Percentiles rank a stretch among this genome's conserved stretches.
Evolutionary conservation across 306 rosid genomes (phyloP).

Genomic region (Pueraria montana): DNA sequence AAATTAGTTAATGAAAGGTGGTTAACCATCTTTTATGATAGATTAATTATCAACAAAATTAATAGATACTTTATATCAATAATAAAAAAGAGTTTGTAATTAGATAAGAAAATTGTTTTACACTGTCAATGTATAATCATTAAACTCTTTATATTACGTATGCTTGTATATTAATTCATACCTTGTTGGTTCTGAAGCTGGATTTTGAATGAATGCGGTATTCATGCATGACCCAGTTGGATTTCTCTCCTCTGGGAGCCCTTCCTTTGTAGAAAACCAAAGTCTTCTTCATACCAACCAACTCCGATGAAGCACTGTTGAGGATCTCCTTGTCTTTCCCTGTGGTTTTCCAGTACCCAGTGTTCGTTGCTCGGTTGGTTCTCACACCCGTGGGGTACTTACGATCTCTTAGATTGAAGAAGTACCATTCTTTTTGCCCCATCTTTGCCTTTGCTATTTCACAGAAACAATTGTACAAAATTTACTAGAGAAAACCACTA

Average conservation of each 20-base stretch:
- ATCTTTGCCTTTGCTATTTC: constrained; percentile 71
- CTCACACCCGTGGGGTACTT: constrained; percentile 92
- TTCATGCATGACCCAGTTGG: constrained; percentile 97
- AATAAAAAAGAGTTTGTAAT: no score
- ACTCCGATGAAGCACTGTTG: constrained; percentile 37
- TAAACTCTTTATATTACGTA: no score
- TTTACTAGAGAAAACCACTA: not conserved
- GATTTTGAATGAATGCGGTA: constrained; percentile 57
- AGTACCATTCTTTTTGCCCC: constrained; percentile 99
- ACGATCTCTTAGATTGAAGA: constrained; percentile 80
- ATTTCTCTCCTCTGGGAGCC: constrained; percentile 91
- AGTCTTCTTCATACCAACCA: constrained; percentile 94
- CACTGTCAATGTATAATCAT: no score
- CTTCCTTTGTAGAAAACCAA: constrained; percentile 89
- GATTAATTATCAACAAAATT: no score
- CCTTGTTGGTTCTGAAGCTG: constrained; percentile 38
- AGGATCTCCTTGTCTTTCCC: constrained; percentile 87
- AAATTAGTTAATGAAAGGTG: no score
- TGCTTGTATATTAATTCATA: not conserved
- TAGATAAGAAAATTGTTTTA: no score
- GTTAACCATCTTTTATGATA: no score
- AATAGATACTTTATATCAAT: no score
- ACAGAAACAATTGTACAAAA: not conserved
- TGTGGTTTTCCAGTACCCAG: constrained; percentile 97
- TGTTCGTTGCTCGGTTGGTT: constrained; percentile 89